phyloP scores from a whole-genome alignment of 208 protist species.

The Leishmania amazonensis region DNA sequence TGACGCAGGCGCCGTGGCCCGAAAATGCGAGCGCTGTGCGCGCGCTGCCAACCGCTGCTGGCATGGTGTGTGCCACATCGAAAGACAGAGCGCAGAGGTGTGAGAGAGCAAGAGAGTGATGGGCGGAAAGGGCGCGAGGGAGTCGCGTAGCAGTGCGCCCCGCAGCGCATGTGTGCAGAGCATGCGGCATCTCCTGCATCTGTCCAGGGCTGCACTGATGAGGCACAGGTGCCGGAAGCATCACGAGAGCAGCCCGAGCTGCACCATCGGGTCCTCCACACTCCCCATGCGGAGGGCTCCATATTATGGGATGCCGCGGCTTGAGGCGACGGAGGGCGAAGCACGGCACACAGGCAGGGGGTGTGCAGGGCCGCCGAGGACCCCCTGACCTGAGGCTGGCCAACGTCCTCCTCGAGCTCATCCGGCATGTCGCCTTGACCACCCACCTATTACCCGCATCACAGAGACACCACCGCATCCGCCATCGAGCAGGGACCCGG shows the following conservation, averaged over 20 bases:
- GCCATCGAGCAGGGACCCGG: not conserved
- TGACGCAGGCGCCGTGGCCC: not conserved
- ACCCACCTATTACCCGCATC: not conserved
- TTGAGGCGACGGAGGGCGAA: too few species aligned
- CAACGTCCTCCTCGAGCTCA: not conserved
- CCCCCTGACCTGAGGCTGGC: not conserved
- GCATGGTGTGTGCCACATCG: not conserved
- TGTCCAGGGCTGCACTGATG: not conserved
- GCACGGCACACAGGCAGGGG: not conserved
- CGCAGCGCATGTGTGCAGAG: not conserved
- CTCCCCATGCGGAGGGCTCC: not conserved
- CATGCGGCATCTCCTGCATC: not conserved
- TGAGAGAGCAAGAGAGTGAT: not conserved
- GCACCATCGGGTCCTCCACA: not conserved
- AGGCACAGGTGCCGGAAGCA: not conserved
- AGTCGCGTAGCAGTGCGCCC: not conserved
- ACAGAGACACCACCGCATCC: not conserved
- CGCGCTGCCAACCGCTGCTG: not conserved
- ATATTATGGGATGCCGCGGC: too few species aligned
- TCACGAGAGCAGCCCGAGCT: not conserved
- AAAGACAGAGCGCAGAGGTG: not conserved
- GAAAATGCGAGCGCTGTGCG: not conserved
- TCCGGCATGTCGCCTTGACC: not conserved
- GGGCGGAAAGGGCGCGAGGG: not conserved
- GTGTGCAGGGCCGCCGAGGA: not conserved